Percentiles rank a stretch among this genome's conserved stretches.
Conservation (phyloP, 371 early-diverging fungal genomes). For the Batkoa obscura region DNA sequence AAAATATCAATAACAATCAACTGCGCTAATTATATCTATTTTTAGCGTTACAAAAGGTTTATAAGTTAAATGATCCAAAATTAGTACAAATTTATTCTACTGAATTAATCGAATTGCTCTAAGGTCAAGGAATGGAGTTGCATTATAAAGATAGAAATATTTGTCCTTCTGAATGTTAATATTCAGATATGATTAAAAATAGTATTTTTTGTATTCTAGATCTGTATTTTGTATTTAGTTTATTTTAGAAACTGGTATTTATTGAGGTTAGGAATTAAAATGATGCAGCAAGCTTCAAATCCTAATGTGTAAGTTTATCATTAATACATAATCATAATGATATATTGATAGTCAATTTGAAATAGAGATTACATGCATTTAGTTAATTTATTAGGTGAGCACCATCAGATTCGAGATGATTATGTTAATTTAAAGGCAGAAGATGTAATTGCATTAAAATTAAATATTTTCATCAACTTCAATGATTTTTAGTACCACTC, state of each 20-base stretch:
- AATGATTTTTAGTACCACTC: conserved; percentile 40
- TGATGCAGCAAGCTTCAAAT: conserved; percentile 43
- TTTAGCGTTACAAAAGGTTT: conserved; percentile 60
- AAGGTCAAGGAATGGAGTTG: conserved; percentile 85
- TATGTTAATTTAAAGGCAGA: conserved; percentile 77
- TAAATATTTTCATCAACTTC: conserved; percentile 8
- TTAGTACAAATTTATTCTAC: conserved; percentile 69
- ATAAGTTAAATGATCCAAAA: conserved; percentile 36
- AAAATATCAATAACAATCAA: conserved; percentile 83
- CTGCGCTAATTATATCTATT: conserved; percentile 91
- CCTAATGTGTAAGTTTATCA: not conserved
- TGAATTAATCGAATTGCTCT: conserved; percentile 74
- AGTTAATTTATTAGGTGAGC: conserved; percentile 73
- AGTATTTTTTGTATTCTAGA: conserved; percentile 29
- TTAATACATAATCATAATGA: too few species aligned
- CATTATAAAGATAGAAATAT: conserved; percentile 70
- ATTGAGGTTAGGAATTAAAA: conserved; percentile 69
- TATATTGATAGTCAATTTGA: not conserved
- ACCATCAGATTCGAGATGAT: conserved; percentile 91
- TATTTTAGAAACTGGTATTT: conserved; percentile 79
- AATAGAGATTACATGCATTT: conserved; percentile 51
- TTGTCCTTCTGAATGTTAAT: conserved; percentile 74
- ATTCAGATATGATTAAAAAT: conserved; percentile 74
- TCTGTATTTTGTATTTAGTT: not conserved
- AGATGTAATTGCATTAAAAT: conserved; percentile 21